Conservation (phyloP, 73 alveolate genomes). For the Paramecium sonneborni region DNA sequence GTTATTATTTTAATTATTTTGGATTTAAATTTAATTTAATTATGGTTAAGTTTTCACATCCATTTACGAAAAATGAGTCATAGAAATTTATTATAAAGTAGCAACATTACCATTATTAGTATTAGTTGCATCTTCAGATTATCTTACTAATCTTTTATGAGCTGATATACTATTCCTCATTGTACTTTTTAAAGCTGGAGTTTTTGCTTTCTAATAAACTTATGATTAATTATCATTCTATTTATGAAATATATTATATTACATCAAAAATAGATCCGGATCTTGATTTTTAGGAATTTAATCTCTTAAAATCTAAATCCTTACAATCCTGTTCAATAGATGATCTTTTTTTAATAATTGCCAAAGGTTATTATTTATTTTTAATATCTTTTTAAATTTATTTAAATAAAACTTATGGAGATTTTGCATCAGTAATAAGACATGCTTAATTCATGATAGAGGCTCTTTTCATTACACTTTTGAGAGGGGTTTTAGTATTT, state of each 20-base stretch:
- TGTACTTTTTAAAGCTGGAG: neutral
- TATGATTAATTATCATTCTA: neutral
- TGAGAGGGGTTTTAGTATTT: neutral
- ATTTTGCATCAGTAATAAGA: neutral
- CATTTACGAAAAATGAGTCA: neutral
- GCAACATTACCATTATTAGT: neutral
- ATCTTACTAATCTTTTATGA: neutral
- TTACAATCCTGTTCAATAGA: neutral
- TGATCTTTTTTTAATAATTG: neutral
- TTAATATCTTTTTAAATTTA: neutral
- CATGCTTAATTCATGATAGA: neutral
- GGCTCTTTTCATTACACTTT: neutral
- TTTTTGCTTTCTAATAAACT: neutral
- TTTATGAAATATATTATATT: neutral
- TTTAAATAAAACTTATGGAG: neutral
- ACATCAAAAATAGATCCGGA: neutral
- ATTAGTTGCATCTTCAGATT: neutral
- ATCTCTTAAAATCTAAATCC: neutral
- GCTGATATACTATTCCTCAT: constrained; percentile 9
- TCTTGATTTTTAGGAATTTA: neutral
- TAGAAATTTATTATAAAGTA: neutral
- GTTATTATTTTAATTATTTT: neutral
- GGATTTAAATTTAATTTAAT: neutral
- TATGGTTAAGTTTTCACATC: neutral
- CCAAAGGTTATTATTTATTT: neutral